A percentile compares a stretch with the other conserved stretches of the same genome.
Conservation (phyloP, 2,329 filamentous ascomycete species). For the Alternaria postmessia region DNA sequence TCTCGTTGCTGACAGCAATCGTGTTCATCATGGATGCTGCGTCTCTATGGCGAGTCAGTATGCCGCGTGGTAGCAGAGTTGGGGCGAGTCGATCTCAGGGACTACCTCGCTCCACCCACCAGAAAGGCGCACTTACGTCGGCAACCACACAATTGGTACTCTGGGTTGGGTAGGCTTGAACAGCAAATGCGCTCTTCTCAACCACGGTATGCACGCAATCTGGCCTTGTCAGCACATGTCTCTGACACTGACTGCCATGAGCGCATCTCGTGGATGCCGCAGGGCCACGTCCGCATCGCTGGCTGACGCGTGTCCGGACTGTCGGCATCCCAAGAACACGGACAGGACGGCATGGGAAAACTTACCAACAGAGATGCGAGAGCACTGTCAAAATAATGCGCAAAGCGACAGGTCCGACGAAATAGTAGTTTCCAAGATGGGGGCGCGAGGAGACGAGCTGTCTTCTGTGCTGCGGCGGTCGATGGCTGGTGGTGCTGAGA, state of each 20-base stretch:
- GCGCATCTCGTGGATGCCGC: conserved; percentile 18
- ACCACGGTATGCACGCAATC: conserved; percentile 26
- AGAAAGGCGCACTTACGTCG: conserved; percentile 24
- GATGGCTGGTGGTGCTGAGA: conserved; percentile 1
- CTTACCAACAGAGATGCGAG: conserved; percentile 16
- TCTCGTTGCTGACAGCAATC: conserved; percentile 66
- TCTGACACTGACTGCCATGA: conserved; percentile 12
- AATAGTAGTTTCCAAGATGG: neutral
- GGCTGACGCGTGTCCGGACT: conserved; percentile 21
- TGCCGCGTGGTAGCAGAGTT: conserved; percentile 18
- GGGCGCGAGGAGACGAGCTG: neutral
- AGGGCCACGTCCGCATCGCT: conserved; percentile 20
- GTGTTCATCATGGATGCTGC: conserved; percentile 39
- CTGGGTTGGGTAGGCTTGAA: conserved; percentile 10
- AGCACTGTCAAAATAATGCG: conserved; percentile 1
- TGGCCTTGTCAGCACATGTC: conserved; percentile 19
- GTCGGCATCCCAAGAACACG: conserved; percentile 21
- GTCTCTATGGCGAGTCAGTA: conserved; percentile 24
- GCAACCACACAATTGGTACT: conserved; percentile 6
- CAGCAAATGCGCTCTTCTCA: conserved; percentile 14
- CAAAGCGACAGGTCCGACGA: neutral
- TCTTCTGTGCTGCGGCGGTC: neutral
- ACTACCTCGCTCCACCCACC: conserved; percentile 16
- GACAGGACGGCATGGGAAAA: conserved; percentile 9
- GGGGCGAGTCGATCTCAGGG: conserved; percentile 15